Percentiles rank a stretch among this genome's conserved stretches.
Conservation (phyloP, 345 rosid genomes). For the Camelina neglecta region DNA sequence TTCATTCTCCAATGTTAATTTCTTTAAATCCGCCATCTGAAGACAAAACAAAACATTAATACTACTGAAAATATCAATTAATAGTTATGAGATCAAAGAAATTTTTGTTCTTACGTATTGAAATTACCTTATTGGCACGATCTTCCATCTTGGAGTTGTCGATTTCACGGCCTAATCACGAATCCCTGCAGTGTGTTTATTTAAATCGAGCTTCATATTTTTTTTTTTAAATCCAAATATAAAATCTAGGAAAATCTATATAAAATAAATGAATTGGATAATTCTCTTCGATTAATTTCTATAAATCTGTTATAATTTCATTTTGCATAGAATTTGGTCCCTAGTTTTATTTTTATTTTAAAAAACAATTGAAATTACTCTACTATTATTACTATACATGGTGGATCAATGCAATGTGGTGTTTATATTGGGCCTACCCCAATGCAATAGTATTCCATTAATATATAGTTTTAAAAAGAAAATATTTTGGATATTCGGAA, state of each 20-base stretch:
- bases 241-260: neutral
- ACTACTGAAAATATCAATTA: neutral
- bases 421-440: no score
- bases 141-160: conserved; percentile 19
- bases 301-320: no score
- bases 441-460: no score
- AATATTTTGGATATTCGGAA: no score
- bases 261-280: neutral
- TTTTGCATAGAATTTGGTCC: no score
- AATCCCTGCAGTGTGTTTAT: neutral
- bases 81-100: neutral
- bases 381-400: no score
- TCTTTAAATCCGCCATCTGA: conserved; percentile 18
- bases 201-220: neutral
- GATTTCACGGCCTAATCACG: neutral
- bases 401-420: no score
- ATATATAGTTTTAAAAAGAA: no score
- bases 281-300: neutral
- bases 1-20: conserved; percentile 25
- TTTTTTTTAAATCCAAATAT: no score
- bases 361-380: no score
- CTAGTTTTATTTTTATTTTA: no score
- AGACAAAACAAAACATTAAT: no score
- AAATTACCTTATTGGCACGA: conserved; percentile 13
- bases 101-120: neutral